Percentiles rank a stretch among this genome's conserved stretches.
Conservation (phyloP, 177 flowering plant genomes). For the Vitis hybrid region DNA sequence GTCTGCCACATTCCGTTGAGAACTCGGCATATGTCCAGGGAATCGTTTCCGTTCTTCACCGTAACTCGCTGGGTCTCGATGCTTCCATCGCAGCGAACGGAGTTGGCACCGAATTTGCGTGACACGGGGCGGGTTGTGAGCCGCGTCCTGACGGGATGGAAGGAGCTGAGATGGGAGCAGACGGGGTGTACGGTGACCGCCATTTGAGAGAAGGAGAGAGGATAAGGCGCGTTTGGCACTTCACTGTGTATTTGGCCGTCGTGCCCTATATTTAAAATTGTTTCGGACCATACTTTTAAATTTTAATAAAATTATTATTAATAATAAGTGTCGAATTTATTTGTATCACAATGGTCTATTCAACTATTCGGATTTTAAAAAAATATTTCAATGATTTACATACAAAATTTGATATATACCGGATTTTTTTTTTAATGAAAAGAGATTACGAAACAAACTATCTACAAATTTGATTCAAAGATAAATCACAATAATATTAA, state of each 20-base stretch:
- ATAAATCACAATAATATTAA: too few relatives aligned
- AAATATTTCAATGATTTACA: too few relatives aligned
- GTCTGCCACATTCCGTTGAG: conserved; percentile 90
- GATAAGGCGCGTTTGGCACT: background rate
- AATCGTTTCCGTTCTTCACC: conserved; percentile 58
- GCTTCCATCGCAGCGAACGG: conserved; percentile 20
- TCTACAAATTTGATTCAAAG: too few relatives aligned
- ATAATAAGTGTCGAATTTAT: too few relatives aligned
- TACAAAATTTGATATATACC: too few relatives aligned
- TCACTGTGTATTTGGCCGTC: background rate
- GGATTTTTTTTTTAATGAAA: too few relatives aligned
- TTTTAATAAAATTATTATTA: too few relatives aligned
- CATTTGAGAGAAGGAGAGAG: conserved; percentile 11
- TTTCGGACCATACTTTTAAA: too few relatives aligned
- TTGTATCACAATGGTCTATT: too few relatives aligned
- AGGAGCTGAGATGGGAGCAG: conserved; percentile 7
- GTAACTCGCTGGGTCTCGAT: conserved; percentile 22
- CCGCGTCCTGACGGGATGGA: conserved; percentile 12
- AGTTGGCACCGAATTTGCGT: conserved; percentile 15
- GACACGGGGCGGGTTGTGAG: background rate
- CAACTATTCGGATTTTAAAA: too few relatives aligned
- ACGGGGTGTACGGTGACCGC: conserved; percentile 14
- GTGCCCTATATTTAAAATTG: too few relatives aligned
- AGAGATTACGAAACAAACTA: too few relatives aligned
- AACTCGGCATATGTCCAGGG: conserved; percentile 63